Base-by-base conservation (phyloP, 1,284 basidiomycete species). In the Moniliophthora roreri region DNA sequence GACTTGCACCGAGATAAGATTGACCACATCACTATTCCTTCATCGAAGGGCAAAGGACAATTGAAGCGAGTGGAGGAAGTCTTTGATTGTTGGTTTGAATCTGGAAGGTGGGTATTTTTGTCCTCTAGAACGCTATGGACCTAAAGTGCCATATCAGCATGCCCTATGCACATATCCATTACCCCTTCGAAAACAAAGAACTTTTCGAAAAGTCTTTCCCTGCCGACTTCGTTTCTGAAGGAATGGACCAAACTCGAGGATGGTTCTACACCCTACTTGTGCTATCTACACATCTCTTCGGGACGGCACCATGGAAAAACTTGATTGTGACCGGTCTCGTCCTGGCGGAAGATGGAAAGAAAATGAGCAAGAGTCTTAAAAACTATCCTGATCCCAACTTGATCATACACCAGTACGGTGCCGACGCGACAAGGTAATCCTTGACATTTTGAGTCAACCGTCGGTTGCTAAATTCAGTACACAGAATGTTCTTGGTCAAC, bases 1-100 rank as follows among this genome's bases (percentile, higher is more conserved):
- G 96, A 99, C 71, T 70, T 99, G 48, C 97, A 99, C 73, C 81
- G 95, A 54, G 95, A 99, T 60, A 93, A 86, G 67, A 95, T 99
- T 63, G 95, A 98, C 70, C 84, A 92, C 66, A 93, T 99, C 74
- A 95, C 93, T 53, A 98, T 99, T 64, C 97, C 96, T 4, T 98
- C 95, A 32, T 79, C 89, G 66, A 73, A 86, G 69, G 96, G 95
- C 58, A 97, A 95, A 66, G 97, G 96, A 18, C 71, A 75, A 18
- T 76, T 99, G 40, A 92, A 83, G 70, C 87, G 96, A 55, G 82
- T 98, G 16, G 93, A 98, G 57, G 97, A 98, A 70, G 95, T 99
- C 28, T 99, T 99, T 69, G 97, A 99, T 70, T 99, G 97, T 69
- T 99, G 97, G 97, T 99, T 99, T 69, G 97, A 99, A 76, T 98